Evolutionary conservation across 345 rosid genomes (phyloP).

Genomic region (Eucalyptus leucophloia): DNA sequence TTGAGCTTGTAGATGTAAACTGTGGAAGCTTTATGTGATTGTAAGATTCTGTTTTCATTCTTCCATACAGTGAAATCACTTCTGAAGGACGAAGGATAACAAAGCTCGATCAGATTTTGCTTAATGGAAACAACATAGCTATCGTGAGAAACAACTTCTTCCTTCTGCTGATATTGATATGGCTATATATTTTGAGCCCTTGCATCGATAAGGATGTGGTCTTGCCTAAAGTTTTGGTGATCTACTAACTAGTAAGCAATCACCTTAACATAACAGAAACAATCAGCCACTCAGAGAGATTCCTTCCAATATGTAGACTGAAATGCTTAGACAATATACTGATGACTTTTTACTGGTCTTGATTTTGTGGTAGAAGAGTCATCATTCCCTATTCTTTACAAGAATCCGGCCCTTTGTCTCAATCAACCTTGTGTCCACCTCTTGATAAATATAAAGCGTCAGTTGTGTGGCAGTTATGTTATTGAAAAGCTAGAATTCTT

Average conservation of each 20-base stretch:
- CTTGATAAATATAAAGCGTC: not conserved
- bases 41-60: not conserved
- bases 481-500: not conserved
- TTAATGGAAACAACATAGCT: conserved; percentile 92
- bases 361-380: not conserved
- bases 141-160: conserved; percentile 41
- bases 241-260: not conserved
- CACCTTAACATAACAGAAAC: not conserved
- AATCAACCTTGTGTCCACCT: not conserved
- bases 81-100: conserved; percentile 85
- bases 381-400: not conserved
- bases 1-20: not conserved
- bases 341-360: no score
- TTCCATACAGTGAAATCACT: conserved; percentile 61
- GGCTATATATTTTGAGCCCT: not conserved
- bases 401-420: not conserved
- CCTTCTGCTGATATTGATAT: not conserved
- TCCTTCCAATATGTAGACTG: not conserved
- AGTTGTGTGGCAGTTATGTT: not conserved
- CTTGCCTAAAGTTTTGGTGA: not conserved
- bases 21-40: not conserved
- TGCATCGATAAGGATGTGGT: not conserved
- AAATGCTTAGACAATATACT: not conserved
- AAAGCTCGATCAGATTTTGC: conserved; percentile 93
- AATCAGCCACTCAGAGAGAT: not conserved